Evolutionary conservation across 306 rosid species (phyloP).

Genomic region (Alnus glutinosa): DNA sequence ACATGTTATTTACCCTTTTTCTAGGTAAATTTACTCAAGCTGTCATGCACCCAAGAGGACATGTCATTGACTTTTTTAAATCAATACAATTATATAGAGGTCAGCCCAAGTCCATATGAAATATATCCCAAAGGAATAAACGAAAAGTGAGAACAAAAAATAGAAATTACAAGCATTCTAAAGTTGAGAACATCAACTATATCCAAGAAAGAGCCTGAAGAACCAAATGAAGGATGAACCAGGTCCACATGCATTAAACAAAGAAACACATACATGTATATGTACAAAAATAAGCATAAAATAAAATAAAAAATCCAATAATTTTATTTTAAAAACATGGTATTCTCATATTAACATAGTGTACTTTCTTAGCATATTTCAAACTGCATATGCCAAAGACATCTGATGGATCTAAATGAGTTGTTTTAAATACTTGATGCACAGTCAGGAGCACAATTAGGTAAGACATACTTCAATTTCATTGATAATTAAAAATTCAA

Average conservation of each 20-base stretch:
- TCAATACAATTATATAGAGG: not conserved
- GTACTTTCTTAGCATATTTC: not conserved
- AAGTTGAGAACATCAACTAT: not conserved
- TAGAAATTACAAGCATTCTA: not conserved
- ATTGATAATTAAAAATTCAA: not conserved
- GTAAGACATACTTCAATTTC: not conserved
- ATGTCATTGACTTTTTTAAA: not conserved
- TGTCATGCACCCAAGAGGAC: not conserved
- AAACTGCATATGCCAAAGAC: not conserved
- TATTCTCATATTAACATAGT: no score
- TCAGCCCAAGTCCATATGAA: not conserved
- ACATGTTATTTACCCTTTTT: not conserved
- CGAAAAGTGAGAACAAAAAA: not conserved
- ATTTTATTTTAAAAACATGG: not conserved
- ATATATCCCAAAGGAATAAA: not conserved
- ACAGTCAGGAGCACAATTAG: not conserved
- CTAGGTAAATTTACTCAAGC: not conserved
- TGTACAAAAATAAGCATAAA: not conserved
- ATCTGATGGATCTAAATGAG: not conserved
- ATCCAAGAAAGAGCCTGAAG: not conserved
- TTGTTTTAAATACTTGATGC: not conserved
- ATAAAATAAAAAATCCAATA: not conserved
- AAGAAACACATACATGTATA: not conserved
- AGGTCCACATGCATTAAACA: constrained; percentile 5
- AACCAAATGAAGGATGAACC: not conserved